A percentile compares a stretch with the other conserved stretches of the same genome.
Evolutionary conservation across 1,139 yeast species (phyloP).

Genomic region (Suhomyces wounanorum): DNA sequence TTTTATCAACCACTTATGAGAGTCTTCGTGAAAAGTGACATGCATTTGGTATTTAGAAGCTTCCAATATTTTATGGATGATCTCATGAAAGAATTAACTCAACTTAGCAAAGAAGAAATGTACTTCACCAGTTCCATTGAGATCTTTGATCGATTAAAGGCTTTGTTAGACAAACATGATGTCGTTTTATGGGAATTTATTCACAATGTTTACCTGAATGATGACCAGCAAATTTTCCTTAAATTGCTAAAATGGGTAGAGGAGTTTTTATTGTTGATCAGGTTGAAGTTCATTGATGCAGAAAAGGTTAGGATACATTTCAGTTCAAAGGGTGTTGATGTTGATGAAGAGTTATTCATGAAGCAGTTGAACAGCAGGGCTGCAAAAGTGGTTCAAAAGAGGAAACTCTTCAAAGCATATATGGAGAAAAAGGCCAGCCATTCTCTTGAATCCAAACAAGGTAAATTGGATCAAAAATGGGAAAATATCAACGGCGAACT

Average conservation of each 20-base stretch:
- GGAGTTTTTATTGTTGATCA: slow-evolving; percentile 55
- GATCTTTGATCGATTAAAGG: slow-evolving; percentile 67
- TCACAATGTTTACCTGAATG: slow-evolving; percentile 74
- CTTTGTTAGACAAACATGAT: slow-evolving; percentile 68
- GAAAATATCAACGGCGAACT: slow-evolving; percentile 46
- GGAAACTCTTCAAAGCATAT: slow-evolving; percentile 39
- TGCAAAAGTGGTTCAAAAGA: slow-evolving; percentile 29
- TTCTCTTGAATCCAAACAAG: slow-evolving; percentile 23
- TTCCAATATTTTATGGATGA: slow-evolving; percentile 76
- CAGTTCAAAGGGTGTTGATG: slow-evolving; percentile 14
- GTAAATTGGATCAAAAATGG: slow-evolving; percentile 51
- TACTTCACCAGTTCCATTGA: slow-evolving; percentile 46
- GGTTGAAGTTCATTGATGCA: slow-evolving; percentile 60
- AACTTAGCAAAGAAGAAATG: slow-evolving; percentile 49
- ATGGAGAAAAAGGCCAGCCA: slow-evolving; percentile 23
- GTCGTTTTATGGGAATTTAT: slow-evolving; percentile 70
- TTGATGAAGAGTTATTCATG: slow-evolving; percentile 30
- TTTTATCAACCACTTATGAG: slow-evolving; percentile 84
- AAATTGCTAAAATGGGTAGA: slow-evolving; percentile 71
- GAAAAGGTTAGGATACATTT: slow-evolving; percentile 46
- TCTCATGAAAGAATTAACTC: slow-evolving; percentile 52
- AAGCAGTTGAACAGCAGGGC: slow-evolving; percentile 35
- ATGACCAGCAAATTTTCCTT: slow-evolving; percentile 69
- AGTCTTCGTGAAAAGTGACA: slow-evolving; percentile 72
- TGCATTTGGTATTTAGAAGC: slow-evolving; percentile 73